Percentiles rank a stretch among this genome's conserved stretches.
Evolutionary conservation across 2,329 filamentous ascomycete genomes (phyloP).

Genomic region (Epichloe brachyelytri): DNA sequence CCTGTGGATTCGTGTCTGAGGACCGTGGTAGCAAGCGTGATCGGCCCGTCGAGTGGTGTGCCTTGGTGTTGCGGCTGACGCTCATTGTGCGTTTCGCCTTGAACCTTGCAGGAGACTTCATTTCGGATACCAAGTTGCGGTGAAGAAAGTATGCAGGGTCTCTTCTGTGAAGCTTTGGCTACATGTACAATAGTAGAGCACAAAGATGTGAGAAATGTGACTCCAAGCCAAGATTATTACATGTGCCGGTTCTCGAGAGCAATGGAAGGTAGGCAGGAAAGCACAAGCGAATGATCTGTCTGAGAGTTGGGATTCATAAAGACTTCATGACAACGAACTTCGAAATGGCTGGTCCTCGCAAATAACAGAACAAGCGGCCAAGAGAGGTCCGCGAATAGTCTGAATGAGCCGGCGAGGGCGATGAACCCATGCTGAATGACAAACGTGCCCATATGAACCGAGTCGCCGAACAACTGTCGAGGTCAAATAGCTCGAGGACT

Average conservation of each 20-base stretch:
- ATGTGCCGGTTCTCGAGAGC: not conserved
- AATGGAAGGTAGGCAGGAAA: too few relatives aligned
- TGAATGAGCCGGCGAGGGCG: not conserved
- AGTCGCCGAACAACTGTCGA: not conserved
- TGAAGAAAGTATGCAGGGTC: not conserved
- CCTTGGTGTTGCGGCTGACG: slow-evolving; percentile 40
- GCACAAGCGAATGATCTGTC: too few relatives aligned
- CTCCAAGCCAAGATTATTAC: not conserved
- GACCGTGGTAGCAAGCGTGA: slow-evolving; percentile 42
- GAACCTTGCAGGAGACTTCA: slow-evolving; percentile 36
- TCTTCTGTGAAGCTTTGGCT: too few relatives aligned
- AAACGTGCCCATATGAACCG: not conserved
- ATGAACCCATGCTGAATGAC: not conserved
- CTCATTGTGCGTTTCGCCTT: slow-evolving; percentile 32
- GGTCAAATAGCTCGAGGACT: not conserved
- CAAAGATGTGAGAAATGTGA: too few relatives aligned
- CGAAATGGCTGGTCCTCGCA: not conserved
- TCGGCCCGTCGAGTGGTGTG: slow-evolving; percentile 37
- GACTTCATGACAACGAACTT: too few relatives aligned
- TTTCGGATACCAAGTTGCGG: slow-evolving; percentile 9
- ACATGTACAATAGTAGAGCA: too few relatives aligned
- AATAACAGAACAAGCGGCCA: not conserved
- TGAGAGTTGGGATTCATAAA: too few relatives aligned
- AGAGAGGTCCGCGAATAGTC: not conserved
- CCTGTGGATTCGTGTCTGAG: slow-evolving; percentile 32